Base-by-base conservation (phyloP, 1,284 basidiomycete genomes). In the Waitea zeae region DNA sequence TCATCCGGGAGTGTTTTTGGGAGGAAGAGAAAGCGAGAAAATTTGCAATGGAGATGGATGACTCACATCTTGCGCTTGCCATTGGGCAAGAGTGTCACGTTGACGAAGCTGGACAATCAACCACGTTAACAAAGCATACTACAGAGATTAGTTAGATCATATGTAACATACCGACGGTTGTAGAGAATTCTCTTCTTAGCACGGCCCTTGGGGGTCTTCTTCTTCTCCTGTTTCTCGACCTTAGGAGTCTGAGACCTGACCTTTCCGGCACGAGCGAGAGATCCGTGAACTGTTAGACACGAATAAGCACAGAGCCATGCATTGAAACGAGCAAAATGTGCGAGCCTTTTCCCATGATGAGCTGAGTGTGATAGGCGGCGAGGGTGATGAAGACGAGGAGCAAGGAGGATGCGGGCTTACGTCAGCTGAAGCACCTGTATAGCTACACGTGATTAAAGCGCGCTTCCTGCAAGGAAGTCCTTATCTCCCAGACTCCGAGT, bases 191-290 rank as follows among this genome's bases (percentile, higher is more conserved):
- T 73, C 76, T 95, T 95, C 78, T 93, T 88, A 44, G 90, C 90
- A 56, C 90, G 86, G 49, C 90, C 90, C 67, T 84, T 92, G 43
- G 87, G 86, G 30, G 64, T 70, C 79, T 93, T 93, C 75, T 90
- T 89, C 80, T 93, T 95, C 70, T 95, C 90, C 67, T 93, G 87
- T 61, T 82, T 77, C 56, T 93, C 90, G 57, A 93, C 90, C 66
- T 93, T 93, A 51, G 92, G 92, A 53, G 78, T 82, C 65, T 95
- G 89, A 51, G 83, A 87, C 70, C 88, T 95, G 75, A 97, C 92
- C 79, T 97, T 96, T 64, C 90, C 92, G 62, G 90, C 92, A 77
- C 93, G 92, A 63, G 92, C 92, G 67, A 97, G 89, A 58, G 92
- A 96, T 63, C 93, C 92, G 84, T 97, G 92, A 67, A 96, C 93